A percentile compares a stretch with the other conserved stretches of the same genome.
phyloP scores from a whole-genome alignment of 768 basidiomycete species.

The Naganishia randhawae region DNA sequence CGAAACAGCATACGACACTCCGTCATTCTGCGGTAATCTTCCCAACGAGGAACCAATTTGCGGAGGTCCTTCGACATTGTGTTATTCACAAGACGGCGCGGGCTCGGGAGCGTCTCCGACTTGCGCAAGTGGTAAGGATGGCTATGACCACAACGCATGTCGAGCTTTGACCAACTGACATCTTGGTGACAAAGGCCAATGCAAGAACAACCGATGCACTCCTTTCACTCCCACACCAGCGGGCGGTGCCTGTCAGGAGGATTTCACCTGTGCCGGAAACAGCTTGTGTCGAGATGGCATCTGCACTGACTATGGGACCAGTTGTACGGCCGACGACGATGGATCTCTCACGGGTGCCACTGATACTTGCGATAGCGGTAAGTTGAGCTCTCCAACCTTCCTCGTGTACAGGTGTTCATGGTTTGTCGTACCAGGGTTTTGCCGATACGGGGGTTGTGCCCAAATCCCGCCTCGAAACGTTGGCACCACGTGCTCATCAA shows the following conservation, averaged over 20 bases:
- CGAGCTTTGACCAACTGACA: not conserved
- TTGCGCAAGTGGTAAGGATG: not conserved
- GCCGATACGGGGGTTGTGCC: not conserved
- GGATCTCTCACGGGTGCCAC: not conserved
- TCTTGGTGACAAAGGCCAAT: not conserved
- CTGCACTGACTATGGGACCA: not conserved
- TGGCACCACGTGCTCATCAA: not conserved
- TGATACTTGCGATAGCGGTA: not conserved
- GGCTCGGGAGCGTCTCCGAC: not conserved
- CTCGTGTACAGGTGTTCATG: not conserved
- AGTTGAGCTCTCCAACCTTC: not conserved
- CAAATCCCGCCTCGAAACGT: not conserved
- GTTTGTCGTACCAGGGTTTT: not conserved
- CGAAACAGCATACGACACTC: not conserved
- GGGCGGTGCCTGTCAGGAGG: not conserved
- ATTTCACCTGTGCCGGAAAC: not conserved
- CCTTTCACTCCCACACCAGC: not conserved
- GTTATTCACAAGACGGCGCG: not conserved
- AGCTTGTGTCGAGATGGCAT: not conserved
- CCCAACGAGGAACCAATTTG: not conserved
- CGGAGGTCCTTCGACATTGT: not conserved
- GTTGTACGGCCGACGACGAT: not conserved
- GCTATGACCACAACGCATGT: not conserved
- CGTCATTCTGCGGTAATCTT: not conserved
- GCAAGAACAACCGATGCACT: not conserved